These are phyloP conservation scores for Phaeosphaeria sp. DNA, from an alignment of 2,329 filamentous ascomycete genomes.

Conservation along the genomic window DNA sequence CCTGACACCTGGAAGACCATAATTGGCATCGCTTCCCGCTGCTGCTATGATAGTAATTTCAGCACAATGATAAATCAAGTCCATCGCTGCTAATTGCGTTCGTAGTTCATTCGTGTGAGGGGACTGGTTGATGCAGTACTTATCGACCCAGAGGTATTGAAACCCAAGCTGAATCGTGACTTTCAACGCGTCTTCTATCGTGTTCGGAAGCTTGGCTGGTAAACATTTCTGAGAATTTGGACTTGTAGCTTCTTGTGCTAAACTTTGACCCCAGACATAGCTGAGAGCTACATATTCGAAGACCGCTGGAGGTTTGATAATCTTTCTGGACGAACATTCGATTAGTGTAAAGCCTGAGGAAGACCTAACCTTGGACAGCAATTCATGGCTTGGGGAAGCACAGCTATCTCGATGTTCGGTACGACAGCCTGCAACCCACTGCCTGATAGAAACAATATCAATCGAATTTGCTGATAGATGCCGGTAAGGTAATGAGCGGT, in stretches of 20 bases:
- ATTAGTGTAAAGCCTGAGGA: neutral
- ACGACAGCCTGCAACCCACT: neutral
- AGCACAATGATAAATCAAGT: conserved; percentile 12
- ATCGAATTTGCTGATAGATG: neutral
- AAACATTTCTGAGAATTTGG: neutral
- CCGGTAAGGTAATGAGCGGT: neutral
- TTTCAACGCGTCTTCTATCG: conserved; percentile 1
- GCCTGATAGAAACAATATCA: neutral
- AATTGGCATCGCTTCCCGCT: conserved; percentile 18
- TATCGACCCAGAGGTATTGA: conserved; percentile 9
- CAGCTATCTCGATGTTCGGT: neutral
- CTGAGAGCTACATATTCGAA: conserved; percentile 6
- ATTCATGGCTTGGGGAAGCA: neutral
- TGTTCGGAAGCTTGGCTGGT: neutral
- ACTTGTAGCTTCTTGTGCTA: neutral
- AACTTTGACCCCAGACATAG: conserved; percentile 7
- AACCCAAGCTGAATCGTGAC: conserved; percentile 6
- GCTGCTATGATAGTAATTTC: conserved; percentile 17
- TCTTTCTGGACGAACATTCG: neutral
- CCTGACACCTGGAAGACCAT: conserved; percentile 11
- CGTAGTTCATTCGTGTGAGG: neutral
- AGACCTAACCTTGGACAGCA: neutral
- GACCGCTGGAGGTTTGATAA: neutral
- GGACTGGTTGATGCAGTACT: conserved; percentile 7
- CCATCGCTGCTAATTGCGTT: conserved; percentile 8